Conservation (phyloP, 2,329 filamentous ascomycete genomes). For the Xylariaceae sp. region DNA sequence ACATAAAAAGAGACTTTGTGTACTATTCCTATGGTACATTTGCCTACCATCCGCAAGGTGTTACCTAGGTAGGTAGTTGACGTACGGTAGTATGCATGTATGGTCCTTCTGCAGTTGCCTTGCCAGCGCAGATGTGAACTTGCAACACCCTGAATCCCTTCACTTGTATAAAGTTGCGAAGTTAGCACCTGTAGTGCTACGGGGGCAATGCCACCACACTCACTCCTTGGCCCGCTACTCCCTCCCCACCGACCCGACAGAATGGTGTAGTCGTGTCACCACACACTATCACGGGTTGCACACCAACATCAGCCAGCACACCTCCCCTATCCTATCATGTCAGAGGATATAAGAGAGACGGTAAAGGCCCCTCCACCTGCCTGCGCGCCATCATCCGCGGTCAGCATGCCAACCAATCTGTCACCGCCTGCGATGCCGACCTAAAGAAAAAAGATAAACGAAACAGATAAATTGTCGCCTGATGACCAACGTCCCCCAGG, state of each 20-base stretch:
- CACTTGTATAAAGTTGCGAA: slow-evolving; percentile 4
- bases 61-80: slow-evolving; percentile 17
- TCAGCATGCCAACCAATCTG: slow-evolving; percentile 27
- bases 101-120: slow-evolving; percentile 22
- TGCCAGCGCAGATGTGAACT: slow-evolving; percentile 19
- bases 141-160: slow-evolving; percentile 6
- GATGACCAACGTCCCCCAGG: slow-evolving; percentile 15
- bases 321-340: too few relatives aligned
- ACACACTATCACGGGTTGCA: slow-evolving; percentile 32
- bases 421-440: slow-evolving; percentile 26
- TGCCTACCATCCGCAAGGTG: background rate
- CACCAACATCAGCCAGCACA: slow-evolving; percentile 22
- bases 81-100: slow-evolving; percentile 4
- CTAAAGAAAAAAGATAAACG: slow-evolving; percentile 8
- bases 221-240: too few relatives aligned
- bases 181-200: background rate
- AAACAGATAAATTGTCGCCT: slow-evolving; percentile 17
- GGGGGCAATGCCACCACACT: slow-evolving; percentile 1
- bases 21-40: too few relatives aligned
- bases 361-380: too few relatives aligned
- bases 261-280: slow-evolving; percentile 33
- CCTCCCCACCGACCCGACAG: slow-evolving; percentile 28
- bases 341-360: too few relatives aligned
- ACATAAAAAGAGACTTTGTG: background rate
- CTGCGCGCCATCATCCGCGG: slow-evolving; percentile 18